Evolutionary conservation across 495 filamentous ascomycete genomes (phyloP), one percentile per base, ranked within the genome.

Genomic region (Clohesyomyces aquaticus): DNA sequence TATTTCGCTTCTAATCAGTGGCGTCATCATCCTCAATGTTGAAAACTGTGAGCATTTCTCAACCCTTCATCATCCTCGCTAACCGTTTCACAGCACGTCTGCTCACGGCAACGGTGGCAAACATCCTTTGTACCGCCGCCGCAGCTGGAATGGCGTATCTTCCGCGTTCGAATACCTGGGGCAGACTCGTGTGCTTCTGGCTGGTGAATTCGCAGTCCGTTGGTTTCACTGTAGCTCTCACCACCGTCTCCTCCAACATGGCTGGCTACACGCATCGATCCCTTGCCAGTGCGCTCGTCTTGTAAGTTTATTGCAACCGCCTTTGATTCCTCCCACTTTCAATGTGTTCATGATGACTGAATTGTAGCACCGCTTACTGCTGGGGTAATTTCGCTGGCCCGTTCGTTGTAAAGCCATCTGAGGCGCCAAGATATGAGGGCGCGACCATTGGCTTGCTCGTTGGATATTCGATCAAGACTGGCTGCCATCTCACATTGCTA

Each of bases 51-150:
- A n/a, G n/a, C n/a, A n/a, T n/a, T n/a, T n/a, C n/a, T n/a, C n/a
- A n/a, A n/a, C n/a, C n/a, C n/a, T n/a, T n/a, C n/a, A n/a, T n/a
- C n/a, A n/a, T n/a, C n/a, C n/a, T n/a, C n/a, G n/a, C n/a, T n/a
- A n/a, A n/a, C n/a, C n/a, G n/a, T n/a, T n/a, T n/a, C n/a, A n/a
- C n/a, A n/a, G n/a, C 70, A 3, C 61, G 71, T 14, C 50, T 72
- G 2, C 6, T 68, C 1, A 52, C 41, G 23, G 54, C 64, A 4
- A 69, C 64, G n/a, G 66, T 56, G 3, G 53, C 60, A 4, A 70
- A 72, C 42, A 46, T 66, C 35, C 55, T 73, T 18, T 70, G 63
- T 41, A 61, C 63, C 11, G 25, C 70, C 14, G 42, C 59, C 10
- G 54, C 54, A 3, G 54, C 35, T 4, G 25, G 32, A 18, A 57